These are phyloP conservation scores for Nicotiana attenuata DNA, from an alignment of 257 asterid genomes.

Conservation along the genomic window DNA sequence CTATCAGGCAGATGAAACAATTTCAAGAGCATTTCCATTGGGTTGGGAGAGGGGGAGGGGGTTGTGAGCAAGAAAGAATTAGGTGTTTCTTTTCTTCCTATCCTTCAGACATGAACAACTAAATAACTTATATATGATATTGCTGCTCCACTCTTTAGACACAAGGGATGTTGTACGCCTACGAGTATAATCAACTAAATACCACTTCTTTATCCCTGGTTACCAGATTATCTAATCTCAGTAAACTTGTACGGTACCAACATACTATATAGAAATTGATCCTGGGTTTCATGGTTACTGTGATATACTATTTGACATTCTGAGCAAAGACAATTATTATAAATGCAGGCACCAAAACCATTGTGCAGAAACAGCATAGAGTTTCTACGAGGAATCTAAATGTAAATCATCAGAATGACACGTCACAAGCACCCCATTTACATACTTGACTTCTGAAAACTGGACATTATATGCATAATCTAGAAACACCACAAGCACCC, in stretches of 20 bases:
- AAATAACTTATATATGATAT: background rate
- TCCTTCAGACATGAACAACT: background rate
- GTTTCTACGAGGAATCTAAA: background rate
- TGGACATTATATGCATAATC: background rate
- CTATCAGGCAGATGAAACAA: conserved; percentile 5
- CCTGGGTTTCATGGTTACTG: background rate
- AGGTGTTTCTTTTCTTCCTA: background rate
- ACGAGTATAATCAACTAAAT: background rate
- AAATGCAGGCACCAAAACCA: background rate
- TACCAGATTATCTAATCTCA: background rate
- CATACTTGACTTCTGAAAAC: background rate
- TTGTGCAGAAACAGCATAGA: background rate
- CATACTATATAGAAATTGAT: background rate
- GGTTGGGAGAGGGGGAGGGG: background rate
- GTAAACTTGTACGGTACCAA: background rate
- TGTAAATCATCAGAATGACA: background rate
- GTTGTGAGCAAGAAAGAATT: background rate
- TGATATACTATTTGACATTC: background rate
- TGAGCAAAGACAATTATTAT: background rate
- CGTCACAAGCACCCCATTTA: background rate
- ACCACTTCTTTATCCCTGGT: background rate
- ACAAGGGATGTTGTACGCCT: background rate
- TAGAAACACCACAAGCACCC: background rate
- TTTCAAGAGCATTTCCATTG: conserved; percentile 11
- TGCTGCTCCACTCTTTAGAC: background rate